Percentiles rank a stretch among this genome's conserved stretches.
These are phyloP conservation scores for Roridomyces roridus DNA, from an alignment of 768 basidiomycete species.

Conservation along the genomic window DNA sequence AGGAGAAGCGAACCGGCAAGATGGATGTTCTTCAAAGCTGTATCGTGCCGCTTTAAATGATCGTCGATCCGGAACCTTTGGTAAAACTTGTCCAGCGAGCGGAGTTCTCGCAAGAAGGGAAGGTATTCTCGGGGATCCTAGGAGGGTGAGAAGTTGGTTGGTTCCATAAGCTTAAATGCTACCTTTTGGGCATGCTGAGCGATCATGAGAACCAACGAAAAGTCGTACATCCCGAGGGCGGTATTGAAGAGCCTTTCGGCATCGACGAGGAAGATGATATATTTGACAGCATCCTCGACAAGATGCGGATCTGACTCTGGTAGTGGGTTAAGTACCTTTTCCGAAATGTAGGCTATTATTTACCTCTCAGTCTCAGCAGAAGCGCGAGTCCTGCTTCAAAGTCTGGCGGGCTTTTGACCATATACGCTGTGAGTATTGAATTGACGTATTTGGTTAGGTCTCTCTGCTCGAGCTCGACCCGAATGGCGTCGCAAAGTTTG, in stretches of 20 bases:
- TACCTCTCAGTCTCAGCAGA: conserved; percentile 81
- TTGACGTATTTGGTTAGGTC: conserved; percentile 86
- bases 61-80: conserved; percentile 94
- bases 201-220: conserved; percentile 92
- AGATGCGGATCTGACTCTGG: conserved; percentile 66
- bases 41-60: conserved; percentile 77
- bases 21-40: conserved; percentile 76
- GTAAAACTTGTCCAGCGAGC: conserved; percentile 78
- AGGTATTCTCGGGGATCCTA: conserved; percentile 98
- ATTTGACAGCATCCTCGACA: conserved; percentile 97
- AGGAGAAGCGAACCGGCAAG: conserved; percentile 61
- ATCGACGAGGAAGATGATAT: conserved; percentile 97
- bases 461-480: conserved; percentile 69
- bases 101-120: conserved; percentile 92
- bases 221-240: conserved; percentile 99
- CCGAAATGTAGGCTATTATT: conserved; percentile 19
- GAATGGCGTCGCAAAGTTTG: conserved; percentile 78
- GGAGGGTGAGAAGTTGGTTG: conserved; percentile 1
- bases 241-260: conserved; percentile 91
- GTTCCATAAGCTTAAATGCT: not conserved
- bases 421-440: conserved; percentile 90
- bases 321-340: conserved; percentile 12
- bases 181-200: conserved; percentile 98
- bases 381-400: conserved; percentile 83
- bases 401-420: conserved; percentile 90